Evolutionary conservation across 2,329 filamentous ascomycete genomes (phyloP), one percentile per base, ranked within the genome.

Genomic region (Lachnellula suecica): DNA sequence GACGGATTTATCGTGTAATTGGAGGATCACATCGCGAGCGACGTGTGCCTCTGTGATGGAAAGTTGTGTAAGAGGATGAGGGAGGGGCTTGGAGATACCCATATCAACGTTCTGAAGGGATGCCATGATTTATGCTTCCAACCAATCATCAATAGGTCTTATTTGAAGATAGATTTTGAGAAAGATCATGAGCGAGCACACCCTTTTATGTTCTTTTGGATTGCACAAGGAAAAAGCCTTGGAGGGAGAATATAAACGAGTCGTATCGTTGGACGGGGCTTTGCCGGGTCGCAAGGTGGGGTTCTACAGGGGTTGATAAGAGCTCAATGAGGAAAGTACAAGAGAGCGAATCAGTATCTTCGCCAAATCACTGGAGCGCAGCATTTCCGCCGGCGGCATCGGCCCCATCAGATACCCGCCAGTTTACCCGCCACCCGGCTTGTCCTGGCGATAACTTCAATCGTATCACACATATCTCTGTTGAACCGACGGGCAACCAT

Each of bases 1-100:
- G 5, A 76, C 53, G n/a, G 43, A 45, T n/a, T 44, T 45, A n/a
- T 57, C 48, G 45, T 44, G 45, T n/a, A 31, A 43, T 27, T 13
- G 17, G 10, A 74, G 61, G 46, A 80, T 64, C 17, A 75, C 65
- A 71, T 74, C 34, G 67, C 71, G 2, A 76, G 82, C 78, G 77
- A 82, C 49, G 73, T 74, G 65, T n/a, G 73, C 73, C 62, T 81
- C 78, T 20, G 72, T 66, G 40, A 74, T 53, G 13, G 66, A 71
- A 37, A 80, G 69, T 46, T 70, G 73, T 47, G 72, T 71, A 51
- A 79, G 71, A 13, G 78, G 78, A 59, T 80, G 78, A 40, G 69
- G 70, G 9, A 47, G 45, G 17, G 37, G 24, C 34, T 40, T 11
- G 11, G 40, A 42, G 15, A 40, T 11, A 24, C 17, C 11, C 8